phyloP scores from a whole-genome alignment of 352 stramenopile genomes.

The Plasmopara viticola region DNA sequence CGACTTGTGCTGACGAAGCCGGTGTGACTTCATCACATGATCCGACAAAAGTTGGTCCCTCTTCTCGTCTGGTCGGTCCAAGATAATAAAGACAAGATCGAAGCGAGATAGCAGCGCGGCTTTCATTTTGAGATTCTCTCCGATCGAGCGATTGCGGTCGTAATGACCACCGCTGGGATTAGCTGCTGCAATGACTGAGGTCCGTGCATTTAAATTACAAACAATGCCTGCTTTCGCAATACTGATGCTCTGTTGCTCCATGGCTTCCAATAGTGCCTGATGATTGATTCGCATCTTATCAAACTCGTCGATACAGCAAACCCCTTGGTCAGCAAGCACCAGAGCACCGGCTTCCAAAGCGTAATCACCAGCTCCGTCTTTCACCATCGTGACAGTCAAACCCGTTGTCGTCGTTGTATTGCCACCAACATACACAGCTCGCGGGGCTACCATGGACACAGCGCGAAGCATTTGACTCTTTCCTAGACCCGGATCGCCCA shows the following conservation, averaged over 20 bases:
- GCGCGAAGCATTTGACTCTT: conserved; percentile 95
- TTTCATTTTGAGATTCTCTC: conserved; percentile 96
- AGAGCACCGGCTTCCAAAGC: conserved; percentile 90
- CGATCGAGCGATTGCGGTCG: conserved; percentile 91
- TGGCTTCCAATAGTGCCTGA: conserved; percentile 93
- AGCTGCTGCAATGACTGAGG: conserved; percentile 93
- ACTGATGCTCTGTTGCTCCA: conserved; percentile 99
- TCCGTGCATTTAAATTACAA: conserved; percentile 91
- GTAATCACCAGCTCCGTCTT: conserved; percentile 89
- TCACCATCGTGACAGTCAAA: conserved; percentile 94
- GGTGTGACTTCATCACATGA: conserved; percentile 93
- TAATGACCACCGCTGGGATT: conserved; percentile 97
- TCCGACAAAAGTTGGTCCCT: conserved; percentile 91
- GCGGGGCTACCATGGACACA: conserved; percentile 85
- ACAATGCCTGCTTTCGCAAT: conserved; percentile 89
- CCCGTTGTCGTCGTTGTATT: conserved; percentile 95
- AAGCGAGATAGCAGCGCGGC: conserved; percentile 94
- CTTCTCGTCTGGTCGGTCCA: conserved; percentile 91
- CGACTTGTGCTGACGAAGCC: conserved; percentile 24
- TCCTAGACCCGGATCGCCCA: conserved; percentile 93
- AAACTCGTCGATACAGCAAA: conserved; percentile 98
- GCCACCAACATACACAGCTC: conserved; percentile 95
- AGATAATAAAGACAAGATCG: conserved; percentile 96
- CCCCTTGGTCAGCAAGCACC: conserved; percentile 91
- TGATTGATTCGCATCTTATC: conserved; percentile 95